phyloP scores from a whole-genome alignment of 2,329 filamentous ascomycete genomes.

The Neopestalotiopsis rosae region DNA sequence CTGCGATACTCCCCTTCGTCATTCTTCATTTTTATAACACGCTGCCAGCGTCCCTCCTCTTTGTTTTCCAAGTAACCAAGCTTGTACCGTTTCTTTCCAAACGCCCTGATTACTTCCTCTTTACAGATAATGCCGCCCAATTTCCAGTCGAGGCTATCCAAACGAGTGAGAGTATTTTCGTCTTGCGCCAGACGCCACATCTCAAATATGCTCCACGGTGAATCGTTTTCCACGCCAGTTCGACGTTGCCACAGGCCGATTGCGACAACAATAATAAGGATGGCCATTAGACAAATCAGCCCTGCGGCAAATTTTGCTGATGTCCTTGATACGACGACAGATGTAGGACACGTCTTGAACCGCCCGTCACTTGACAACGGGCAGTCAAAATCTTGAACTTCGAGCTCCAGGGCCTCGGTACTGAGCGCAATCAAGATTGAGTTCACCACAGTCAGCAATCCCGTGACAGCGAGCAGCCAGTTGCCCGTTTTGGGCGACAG shows the following conservation, averaged over 20 bases:
- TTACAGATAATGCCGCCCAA: conserved; percentile 22
- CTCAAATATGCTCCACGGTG: conserved; percentile 45
- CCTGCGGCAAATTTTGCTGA: conserved; percentile 38
- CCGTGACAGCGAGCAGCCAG: conserved; percentile 43
- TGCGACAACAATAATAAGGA: conserved; percentile 35
- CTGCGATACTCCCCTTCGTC: conserved; percentile 18
- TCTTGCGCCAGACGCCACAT: conserved; percentile 41
- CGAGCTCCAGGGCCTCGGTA: conserved; percentile 44
- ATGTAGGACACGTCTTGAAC: conserved; percentile 36
- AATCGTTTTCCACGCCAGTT: conserved; percentile 43
- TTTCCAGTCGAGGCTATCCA: conserved; percentile 21
- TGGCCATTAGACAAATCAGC: conserved; percentile 37
- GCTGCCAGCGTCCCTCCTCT: conserved; percentile 24
- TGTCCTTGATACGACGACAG: conserved; percentile 39
- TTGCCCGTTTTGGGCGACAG: conserved; percentile 39
- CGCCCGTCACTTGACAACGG: background rate
- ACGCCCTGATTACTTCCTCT: conserved; percentile 28
- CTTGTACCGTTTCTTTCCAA: conserved; percentile 29
- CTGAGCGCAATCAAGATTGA: conserved; percentile 44
- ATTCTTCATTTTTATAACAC: conserved; percentile 30
- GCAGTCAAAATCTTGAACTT: conserved; percentile 41
- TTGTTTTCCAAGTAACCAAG: conserved; percentile 27
- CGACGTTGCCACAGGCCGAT: conserved; percentile 37
- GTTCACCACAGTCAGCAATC: conserved; percentile 39
- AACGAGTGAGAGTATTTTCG: conserved; percentile 30